phyloP scores from a whole-genome alignment of 2,329 filamentous ascomycete genomes.

The Rachicladosporium sp. region DNA sequence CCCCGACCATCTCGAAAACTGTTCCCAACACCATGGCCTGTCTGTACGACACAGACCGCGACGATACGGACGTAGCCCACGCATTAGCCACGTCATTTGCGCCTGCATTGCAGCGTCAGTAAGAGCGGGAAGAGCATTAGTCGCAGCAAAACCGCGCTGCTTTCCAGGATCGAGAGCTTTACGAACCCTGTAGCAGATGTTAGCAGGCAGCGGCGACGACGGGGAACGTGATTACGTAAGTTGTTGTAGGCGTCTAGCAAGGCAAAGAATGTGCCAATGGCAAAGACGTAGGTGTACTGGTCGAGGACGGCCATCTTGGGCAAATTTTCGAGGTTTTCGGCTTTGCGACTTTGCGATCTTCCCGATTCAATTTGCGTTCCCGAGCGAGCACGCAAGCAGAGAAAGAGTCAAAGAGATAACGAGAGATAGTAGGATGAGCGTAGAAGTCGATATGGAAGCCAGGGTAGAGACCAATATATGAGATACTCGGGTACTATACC shows the following conservation, averaged over 20 bases:
- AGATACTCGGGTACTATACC: neutral
- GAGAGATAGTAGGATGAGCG: neutral
- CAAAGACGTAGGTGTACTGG: constrained; percentile 52
- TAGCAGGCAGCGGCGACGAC: too few relatives aligned
- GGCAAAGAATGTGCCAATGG: constrained; percentile 52
- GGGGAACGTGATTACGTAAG: too few relatives aligned
- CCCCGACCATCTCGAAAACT: constrained; percentile 40
- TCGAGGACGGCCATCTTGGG: constrained; percentile 27
- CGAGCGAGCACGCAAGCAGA: too few relatives aligned
- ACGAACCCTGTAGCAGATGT: too few relatives aligned
- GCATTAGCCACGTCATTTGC: constrained; percentile 42
- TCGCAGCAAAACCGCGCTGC: too few relatives aligned
- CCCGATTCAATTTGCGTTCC: too few relatives aligned
- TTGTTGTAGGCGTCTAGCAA: constrained; percentile 57
- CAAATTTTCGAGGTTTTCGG: too few relatives aligned
- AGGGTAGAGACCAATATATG: neutral
- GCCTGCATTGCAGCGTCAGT: too few relatives aligned
- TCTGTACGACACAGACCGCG: constrained; percentile 39
- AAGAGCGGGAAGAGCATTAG: too few relatives aligned
- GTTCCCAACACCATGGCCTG: constrained; percentile 38
- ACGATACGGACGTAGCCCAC: constrained; percentile 41
- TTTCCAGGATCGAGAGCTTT: too few relatives aligned
- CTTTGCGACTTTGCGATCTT: too few relatives aligned
- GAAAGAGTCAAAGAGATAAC: too few relatives aligned
- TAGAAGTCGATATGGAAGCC: neutral